These are phyloP conservation scores for Picochlorum sp. DNA, from an alignment of 139 green algal genomes.

Conservation along the genomic window DNA sequence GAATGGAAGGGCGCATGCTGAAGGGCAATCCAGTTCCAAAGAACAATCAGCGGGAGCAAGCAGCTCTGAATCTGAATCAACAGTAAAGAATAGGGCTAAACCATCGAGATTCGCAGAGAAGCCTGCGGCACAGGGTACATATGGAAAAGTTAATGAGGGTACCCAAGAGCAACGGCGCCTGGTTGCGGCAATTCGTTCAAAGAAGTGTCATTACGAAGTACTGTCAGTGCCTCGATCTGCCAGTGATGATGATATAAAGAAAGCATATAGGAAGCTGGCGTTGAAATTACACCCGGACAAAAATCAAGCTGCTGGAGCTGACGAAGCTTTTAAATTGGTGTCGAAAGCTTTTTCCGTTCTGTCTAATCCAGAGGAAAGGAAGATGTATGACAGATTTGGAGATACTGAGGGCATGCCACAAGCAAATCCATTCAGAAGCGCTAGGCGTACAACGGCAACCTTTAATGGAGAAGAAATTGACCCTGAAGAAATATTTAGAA, in stretches of 20 bases:
- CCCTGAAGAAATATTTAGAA: conserved; percentile 48
- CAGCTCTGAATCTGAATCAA: neutral
- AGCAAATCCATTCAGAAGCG: neutral
- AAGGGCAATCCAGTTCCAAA: neutral
- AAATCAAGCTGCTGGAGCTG: conserved; percentile 47
- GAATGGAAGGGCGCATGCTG: neutral
- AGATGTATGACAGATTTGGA: conserved; percentile 51
- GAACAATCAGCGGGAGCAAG: neutral
- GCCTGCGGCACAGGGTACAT: conserved; percentile 2
- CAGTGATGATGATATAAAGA: conserved; percentile 58
- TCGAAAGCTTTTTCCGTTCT: conserved; percentile 56
- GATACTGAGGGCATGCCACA: conserved; percentile 11
- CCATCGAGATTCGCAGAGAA: conserved; percentile 1
- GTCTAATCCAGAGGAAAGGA: conserved; percentile 40
- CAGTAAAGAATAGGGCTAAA: too few relatives aligned
- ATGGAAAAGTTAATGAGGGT: conserved; percentile 5
- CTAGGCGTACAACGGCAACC: neutral
- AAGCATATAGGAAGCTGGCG: conserved; percentile 73
- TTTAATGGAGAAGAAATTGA: conserved; percentile 28
- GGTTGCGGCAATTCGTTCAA: conserved; percentile 11
- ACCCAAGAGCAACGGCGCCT: conserved; percentile 37
- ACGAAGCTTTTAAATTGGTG: conserved; percentile 58
- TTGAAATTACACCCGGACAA: conserved; percentile 91
- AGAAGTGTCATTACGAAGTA: conserved; percentile 37
- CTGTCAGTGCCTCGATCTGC: conserved; percentile 14